Percentiles rank a stretch among this genome's conserved stretches.
phyloP scores from a whole-genome alignment of 805 yeast genomes.

The Pachysolen tannophilus region DNA sequence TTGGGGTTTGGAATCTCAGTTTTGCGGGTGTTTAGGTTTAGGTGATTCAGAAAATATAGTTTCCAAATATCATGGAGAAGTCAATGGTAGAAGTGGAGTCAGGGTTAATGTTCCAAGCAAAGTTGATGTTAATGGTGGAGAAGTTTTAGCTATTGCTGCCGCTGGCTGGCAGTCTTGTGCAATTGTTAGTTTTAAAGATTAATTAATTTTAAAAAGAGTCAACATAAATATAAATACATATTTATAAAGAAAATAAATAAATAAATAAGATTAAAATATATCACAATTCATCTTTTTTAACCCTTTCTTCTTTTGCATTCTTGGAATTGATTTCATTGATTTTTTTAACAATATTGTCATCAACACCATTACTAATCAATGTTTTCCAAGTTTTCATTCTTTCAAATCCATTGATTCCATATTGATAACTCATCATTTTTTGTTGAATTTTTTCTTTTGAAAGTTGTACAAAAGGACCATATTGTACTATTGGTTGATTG shows the following conservation, averaged over 20 bases:
- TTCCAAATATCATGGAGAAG: slow-evolving; percentile 7
- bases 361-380: slow-evolving; percentile 26
- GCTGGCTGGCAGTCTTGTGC: slow-evolving; percentile 82
- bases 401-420: slow-evolving; percentile 62
- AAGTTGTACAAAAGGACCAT: slow-evolving; percentile 88
- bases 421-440: slow-evolving; percentile 68
- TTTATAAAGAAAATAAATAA: background rate
- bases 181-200: slow-evolving; percentile 23
- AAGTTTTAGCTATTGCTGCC: slow-evolving; percentile 56
- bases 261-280: background rate
- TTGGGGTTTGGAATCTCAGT: slow-evolving; percentile 61
- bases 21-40: slow-evolving; percentile 67
- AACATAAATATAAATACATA: background rate
- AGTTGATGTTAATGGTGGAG: slow-evolving; percentile 28
- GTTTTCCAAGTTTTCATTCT: slow-evolving; percentile 54
- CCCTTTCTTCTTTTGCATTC: slow-evolving; percentile 1
- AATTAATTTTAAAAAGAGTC: too few relatives aligned
- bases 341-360: slow-evolving; percentile 3
- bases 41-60: slow-evolving; percentile 26
- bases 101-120: slow-evolving; percentile 31
- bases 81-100: slow-evolving; percentile 18
- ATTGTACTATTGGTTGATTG: slow-evolving; percentile 72
- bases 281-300: slow-evolving; percentile 3
- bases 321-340: slow-evolving; percentile 3
- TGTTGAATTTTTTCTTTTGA: slow-evolving; percentile 55